Percentiles rank a stretch among this genome's conserved stretches.
phyloP scores from a whole-genome alignment of 2,329 filamentous ascomycete genomes.

The Arthrinium puccinioides region DNA sequence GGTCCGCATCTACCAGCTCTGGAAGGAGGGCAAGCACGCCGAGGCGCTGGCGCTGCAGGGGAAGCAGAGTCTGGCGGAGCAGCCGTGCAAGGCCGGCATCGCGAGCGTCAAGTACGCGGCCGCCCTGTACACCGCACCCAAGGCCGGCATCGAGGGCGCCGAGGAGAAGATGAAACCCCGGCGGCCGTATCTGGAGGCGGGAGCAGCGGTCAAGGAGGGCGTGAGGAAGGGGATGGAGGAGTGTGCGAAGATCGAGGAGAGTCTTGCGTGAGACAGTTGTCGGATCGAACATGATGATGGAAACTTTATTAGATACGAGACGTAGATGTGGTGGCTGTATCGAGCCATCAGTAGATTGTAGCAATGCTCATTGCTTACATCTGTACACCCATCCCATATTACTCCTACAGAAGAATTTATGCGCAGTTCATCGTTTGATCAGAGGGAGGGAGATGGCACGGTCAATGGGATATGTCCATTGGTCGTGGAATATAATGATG shows the following conservation, averaged over 20 bases:
- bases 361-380: no score
- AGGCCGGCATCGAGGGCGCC: constrained; percentile 53
- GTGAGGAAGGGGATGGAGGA: constrained; percentile 32
- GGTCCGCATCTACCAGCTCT: constrained; percentile 54
- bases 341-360: no score
- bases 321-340: no score
- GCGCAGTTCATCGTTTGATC: no score
- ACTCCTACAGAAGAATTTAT: no score
- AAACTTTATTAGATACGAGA: no score
- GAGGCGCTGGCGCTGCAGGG: constrained; percentile 56
- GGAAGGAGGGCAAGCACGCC: constrained; percentile 44
- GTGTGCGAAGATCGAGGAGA: constrained; percentile 20
- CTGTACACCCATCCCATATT: no score
- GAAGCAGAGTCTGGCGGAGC: constrained; percentile 58
- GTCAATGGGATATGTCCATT: no score
- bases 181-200: constrained; percentile 49
- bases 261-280: constrained; percentile 5
- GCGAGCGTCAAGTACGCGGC: constrained; percentile 63
- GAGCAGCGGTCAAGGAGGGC: constrained; percentile 33
- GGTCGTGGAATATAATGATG: no score
- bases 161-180: constrained; percentile 51
- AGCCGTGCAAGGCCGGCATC: constrained; percentile 58
- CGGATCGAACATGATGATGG: no score
- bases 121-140: constrained; percentile 48
- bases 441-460: no score